Percentiles rank a stretch among this genome's conserved stretches.
Conservation (phyloP, 2,329 filamentous ascomycete species). For the Fusarium udum region DNA sequence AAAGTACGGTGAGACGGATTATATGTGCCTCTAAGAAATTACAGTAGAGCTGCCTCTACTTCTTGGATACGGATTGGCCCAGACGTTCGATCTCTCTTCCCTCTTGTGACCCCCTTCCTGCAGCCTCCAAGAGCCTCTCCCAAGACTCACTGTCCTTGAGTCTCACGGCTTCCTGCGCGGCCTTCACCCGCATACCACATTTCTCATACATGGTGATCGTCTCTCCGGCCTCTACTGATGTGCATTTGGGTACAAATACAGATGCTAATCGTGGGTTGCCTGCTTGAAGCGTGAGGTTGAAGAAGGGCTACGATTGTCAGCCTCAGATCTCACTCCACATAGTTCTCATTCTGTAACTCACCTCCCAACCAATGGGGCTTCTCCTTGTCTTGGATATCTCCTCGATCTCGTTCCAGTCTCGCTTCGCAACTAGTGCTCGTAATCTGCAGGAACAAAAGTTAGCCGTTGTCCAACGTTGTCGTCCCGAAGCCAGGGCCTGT, state of each 20-base stretch:
- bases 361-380: slow-evolving; percentile 96
- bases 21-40: slow-evolving; percentile 19
- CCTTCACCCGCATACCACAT: slow-evolving; percentile 88
- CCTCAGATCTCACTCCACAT: neutral
- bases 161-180: slow-evolving; percentile 89
- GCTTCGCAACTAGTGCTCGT: slow-evolving; percentile 85
- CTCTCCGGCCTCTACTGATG: slow-evolving; percentile 71
- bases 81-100: slow-evolving; percentile 85
- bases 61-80: slow-evolving; percentile 67
- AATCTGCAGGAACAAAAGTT: slow-evolving; percentile 61
- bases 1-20: slow-evolving; percentile 8
- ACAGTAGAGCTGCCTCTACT: slow-evolving; percentile 28
- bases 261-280: slow-evolving; percentile 89
- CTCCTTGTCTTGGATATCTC: slow-evolving; percentile 82
- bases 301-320: slow-evolving; percentile 74
- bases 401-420: slow-evolving; percentile 93
- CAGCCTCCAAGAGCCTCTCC: slow-evolving; percentile 76
- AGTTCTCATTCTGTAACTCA: slow-evolving; percentile 54
- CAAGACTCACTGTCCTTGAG: slow-evolving; percentile 81
- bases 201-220: slow-evolving; percentile 94
- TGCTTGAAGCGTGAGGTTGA: slow-evolving; percentile 85
- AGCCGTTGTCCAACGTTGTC: slow-evolving; percentile 22
- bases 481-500: slow-evolving; percentile 15
- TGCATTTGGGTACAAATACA: slow-evolving; percentile 88
- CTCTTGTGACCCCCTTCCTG: slow-evolving; percentile 72